These are phyloP conservation scores for Suhomyces wounanorum DNA, from an alignment of 1,139 yeast genomes.

Conservation along the genomic window DNA sequence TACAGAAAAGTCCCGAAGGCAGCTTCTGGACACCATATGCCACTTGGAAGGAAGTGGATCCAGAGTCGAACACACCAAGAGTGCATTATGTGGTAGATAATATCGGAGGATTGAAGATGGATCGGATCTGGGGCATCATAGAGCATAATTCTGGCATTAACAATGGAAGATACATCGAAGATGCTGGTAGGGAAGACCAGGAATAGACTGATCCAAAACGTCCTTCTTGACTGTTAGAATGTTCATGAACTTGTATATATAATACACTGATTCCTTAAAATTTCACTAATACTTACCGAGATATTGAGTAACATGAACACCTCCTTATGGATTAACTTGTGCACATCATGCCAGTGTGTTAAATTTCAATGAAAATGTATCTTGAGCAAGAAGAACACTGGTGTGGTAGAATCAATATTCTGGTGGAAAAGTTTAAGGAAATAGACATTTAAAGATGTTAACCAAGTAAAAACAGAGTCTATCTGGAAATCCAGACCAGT, in stretches of 20 bases:
- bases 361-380: too few relatives aligned
- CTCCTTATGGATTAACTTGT: too few relatives aligned
- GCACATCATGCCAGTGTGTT: too few relatives aligned
- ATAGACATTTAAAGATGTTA: too few relatives aligned
- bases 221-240: background rate
- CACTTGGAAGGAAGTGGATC: slow-evolving; percentile 55
- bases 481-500: too few relatives aligned
- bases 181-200: background rate
- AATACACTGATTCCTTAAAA: too few relatives aligned
- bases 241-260: background rate
- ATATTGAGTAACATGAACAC: too few relatives aligned
- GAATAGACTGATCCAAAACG: background rate
- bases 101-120: slow-evolving; percentile 82
- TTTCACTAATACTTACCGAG: too few relatives aligned
- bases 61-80: slow-evolving; percentile 35
- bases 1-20: slow-evolving; percentile 38
- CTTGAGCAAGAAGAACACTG: too few relatives aligned
- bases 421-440: too few relatives aligned
- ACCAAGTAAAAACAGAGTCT: too few relatives aligned
- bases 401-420: too few relatives aligned
- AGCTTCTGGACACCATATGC: slow-evolving; percentile 52
- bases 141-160: slow-evolving; percentile 66
- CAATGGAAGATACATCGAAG: slow-evolving; percentile 56
- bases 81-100: slow-evolving; percentile 67
- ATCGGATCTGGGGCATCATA: slow-evolving; percentile 77